Conservation (phyloP, 2,329 filamentous ascomycete genomes). For the Epichloe coenophiala region DNA sequence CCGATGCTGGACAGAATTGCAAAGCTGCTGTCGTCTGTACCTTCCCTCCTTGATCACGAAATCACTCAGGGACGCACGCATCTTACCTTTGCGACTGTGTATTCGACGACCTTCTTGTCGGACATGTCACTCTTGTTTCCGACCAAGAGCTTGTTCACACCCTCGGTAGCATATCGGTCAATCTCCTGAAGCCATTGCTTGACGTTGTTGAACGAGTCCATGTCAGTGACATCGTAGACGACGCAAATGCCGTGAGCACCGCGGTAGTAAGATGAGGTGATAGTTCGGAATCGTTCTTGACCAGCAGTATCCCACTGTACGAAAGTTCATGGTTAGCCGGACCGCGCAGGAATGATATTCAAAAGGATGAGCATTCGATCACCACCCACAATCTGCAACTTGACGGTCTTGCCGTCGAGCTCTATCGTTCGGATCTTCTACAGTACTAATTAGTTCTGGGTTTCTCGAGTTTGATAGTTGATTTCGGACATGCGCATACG, state of each 20-base stretch:
- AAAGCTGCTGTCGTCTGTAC: not conserved
- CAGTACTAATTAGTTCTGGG: slow-evolving; percentile 7
- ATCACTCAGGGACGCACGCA: not conserved
- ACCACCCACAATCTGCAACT: slow-evolving; percentile 85
- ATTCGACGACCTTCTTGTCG: slow-evolving; percentile 99
- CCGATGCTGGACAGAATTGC: not conserved
- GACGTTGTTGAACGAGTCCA: slow-evolving; percentile 99
- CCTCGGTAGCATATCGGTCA: slow-evolving; percentile 96
- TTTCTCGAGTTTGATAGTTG: not conserved
- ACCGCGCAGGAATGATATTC: not conserved
- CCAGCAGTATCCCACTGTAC: slow-evolving; percentile 94
- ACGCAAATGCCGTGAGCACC: slow-evolving; percentile 98
- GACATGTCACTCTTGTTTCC: slow-evolving; percentile 99
- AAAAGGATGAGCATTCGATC: not conserved
- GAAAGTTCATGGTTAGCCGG: not conserved
- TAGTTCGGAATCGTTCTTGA: slow-evolving; percentile 98
- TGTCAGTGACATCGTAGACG: slow-evolving; percentile 99
- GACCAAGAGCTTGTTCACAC: slow-evolving; percentile 97
- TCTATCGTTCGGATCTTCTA: slow-evolving; percentile 99
- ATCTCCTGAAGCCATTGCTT: slow-evolving; percentile 99
- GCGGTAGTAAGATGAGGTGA: slow-evolving; percentile 98
- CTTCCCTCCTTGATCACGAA: not conserved
- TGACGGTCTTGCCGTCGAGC: slow-evolving; percentile 98
- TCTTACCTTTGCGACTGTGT: slow-evolving; percentile 94
- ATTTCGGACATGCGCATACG: slow-evolving; percentile 43